These are phyloP conservation scores for Clarireedia monteithiana DNA, from an alignment of 2,329 filamentous ascomycete genomes.

Conservation along the genomic window DNA sequence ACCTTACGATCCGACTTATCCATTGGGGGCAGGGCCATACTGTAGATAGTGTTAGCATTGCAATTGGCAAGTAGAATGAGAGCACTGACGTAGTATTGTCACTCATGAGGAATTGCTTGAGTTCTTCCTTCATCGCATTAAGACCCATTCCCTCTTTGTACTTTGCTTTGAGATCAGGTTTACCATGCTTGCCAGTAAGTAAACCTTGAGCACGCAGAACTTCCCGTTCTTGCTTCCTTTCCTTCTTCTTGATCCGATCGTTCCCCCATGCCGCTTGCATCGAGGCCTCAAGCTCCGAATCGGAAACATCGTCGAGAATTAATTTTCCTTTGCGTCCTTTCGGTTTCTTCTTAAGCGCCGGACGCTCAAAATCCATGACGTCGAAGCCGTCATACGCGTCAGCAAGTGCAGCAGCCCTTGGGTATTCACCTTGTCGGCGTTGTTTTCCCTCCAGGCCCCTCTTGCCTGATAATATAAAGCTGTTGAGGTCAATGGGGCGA, in stretches of 20 bases:
- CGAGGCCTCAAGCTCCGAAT: slow-evolving; percentile 57
- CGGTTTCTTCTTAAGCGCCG: slow-evolving; percentile 55
- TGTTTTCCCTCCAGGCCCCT: slow-evolving; percentile 19
- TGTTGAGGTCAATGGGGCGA: background rate
- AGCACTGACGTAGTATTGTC: slow-evolving; percentile 51
- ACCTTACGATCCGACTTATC: slow-evolving; percentile 67
- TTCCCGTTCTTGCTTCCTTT: slow-evolving; percentile 63
- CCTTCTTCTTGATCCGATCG: slow-evolving; percentile 64
- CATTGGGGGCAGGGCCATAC: slow-evolving; percentile 76
- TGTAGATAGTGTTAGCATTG: slow-evolving; percentile 30
- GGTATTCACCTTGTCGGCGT: slow-evolving; percentile 35
- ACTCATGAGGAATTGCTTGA: slow-evolving; percentile 62
- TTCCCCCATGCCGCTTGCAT: slow-evolving; percentile 55
- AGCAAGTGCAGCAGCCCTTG: slow-evolving; percentile 46
- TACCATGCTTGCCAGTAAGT: slow-evolving; percentile 48
- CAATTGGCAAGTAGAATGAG: background rate
- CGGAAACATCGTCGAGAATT: slow-evolving; percentile 47
- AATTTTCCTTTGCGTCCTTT: slow-evolving; percentile 52
- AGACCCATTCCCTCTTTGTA: slow-evolving; percentile 67
- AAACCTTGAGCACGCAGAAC: slow-evolving; percentile 58
- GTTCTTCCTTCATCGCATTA: slow-evolving; percentile 62
- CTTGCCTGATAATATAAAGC: slow-evolving; percentile 14
- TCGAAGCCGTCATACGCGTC: slow-evolving; percentile 60
- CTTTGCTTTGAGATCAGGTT: slow-evolving; percentile 54
- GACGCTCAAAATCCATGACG: slow-evolving; percentile 73